phyloP scores from a whole-genome alignment of 2,329 filamentous ascomycete genomes.

The Gliomastix tumulicola region DNA sequence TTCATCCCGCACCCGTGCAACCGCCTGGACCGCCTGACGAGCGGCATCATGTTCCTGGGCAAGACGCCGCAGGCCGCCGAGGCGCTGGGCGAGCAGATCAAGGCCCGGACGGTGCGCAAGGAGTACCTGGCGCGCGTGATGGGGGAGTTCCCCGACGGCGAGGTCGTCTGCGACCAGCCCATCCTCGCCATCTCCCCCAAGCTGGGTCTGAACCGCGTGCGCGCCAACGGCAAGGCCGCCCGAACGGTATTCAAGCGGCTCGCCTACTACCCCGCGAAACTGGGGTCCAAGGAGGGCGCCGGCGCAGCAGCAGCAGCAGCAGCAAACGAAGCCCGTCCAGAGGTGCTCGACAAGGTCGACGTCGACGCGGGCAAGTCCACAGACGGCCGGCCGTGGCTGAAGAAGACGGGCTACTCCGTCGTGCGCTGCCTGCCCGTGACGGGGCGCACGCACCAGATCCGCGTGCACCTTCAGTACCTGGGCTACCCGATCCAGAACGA shows the following conservation, averaged over 20 bases:
- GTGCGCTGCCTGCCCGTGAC: conserved; percentile 91
- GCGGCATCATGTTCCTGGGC: conserved; percentile 95
- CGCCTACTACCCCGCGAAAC: conserved; percentile 78
- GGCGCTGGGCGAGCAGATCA: conserved; percentile 67
- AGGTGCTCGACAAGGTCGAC: neutral
- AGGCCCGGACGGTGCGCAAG: conserved; percentile 77
- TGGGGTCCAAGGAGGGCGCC: too few species aligned
- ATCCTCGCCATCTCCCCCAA: conserved; percentile 94
- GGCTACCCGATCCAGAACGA: conserved; percentile 96
- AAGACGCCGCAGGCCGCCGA: conserved; percentile 80
- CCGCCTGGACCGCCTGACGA: conserved; percentile 86
- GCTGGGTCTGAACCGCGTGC: conserved; percentile 86
- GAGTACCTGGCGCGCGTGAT: conserved; percentile 91
- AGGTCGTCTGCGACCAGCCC: conserved; percentile 87
- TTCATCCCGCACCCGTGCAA: conserved; percentile 71
- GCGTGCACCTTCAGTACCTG: conserved; percentile 90
- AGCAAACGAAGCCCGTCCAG: too few species aligned
- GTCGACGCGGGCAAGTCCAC: conserved; percentile 8
- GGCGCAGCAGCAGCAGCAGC: too few species aligned
- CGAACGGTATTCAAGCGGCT: conserved; percentile 86
- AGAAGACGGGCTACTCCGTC: conserved; percentile 81
- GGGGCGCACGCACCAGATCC: conserved; percentile 87
- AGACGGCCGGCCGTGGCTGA: conserved; percentile 30
- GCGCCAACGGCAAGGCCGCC: conserved; percentile 85
- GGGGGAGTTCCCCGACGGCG: conserved; percentile 85